These are phyloP conservation scores for Citrus medica DNA, from an alignment of 345 rosid genomes.

Conservation along the genomic window DNA sequence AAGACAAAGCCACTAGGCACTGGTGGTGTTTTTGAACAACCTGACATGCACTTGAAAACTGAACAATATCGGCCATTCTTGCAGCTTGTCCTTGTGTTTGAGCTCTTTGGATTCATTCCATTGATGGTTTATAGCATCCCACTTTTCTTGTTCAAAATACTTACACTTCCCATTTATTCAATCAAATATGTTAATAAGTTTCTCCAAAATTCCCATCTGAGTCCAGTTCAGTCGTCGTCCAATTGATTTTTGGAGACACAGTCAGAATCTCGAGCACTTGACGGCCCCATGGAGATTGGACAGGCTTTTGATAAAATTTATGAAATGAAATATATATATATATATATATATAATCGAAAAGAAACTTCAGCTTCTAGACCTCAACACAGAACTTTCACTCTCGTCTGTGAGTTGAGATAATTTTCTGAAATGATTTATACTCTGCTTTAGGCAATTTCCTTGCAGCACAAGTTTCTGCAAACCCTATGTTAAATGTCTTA, in stretches of 20 bases:
- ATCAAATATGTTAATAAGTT: not conserved
- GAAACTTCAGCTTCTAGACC: not conserved
- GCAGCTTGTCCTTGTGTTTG: not conserved
- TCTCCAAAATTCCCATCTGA: not conserved
- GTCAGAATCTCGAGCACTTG: not conserved
- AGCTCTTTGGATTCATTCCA: not conserved
- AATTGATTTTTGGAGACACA: too few species aligned
- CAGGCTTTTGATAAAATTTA: too few species aligned
- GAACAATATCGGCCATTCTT: not conserved
- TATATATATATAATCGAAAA: too few species aligned
- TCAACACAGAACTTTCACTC: not conserved
- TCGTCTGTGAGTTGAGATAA: not conserved
- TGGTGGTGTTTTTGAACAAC: not conserved
- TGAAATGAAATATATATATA: too few species aligned
- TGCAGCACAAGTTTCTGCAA: not conserved
- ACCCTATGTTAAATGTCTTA: not conserved
- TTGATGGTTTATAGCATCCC: not conserved
- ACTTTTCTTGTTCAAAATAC: not conserved
- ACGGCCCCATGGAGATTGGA: too few species aligned
- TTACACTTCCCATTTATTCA: not conserved
- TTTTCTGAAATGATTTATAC: not conserved
- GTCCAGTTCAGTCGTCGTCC: not conserved
- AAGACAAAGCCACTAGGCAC: not conserved
- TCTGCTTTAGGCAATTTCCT: not conserved
- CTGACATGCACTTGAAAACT: not conserved